A percentile compares a stretch with the other conserved stretches of the same genome.
These are phyloP conservation scores for Nakaseomyces sp. DNA, from an alignment of 1,139 yeast species.

Conservation along the genomic window DNA sequence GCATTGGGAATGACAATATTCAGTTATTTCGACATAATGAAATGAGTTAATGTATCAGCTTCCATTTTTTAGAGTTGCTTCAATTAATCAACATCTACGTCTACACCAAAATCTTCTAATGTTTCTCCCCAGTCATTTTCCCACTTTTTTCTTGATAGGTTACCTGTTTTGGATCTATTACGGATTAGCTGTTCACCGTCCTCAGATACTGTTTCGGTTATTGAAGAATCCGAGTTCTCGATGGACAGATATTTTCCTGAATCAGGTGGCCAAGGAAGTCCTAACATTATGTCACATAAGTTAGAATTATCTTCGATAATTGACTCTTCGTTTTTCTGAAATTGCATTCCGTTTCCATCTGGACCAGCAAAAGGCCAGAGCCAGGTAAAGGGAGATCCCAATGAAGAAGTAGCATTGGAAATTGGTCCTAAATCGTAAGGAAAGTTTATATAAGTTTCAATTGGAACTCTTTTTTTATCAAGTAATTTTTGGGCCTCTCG, in stretches of 20 bases:
- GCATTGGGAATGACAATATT: too few species aligned
- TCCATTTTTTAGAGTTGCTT: background rate
- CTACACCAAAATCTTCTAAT: conserved; percentile 81
- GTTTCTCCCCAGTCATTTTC: conserved; percentile 73
- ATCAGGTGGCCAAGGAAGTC: conserved; percentile 86
- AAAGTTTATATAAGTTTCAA: conserved; percentile 45
- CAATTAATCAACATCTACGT: conserved; percentile 48
- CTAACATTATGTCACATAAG: conserved; percentile 48
- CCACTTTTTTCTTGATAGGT: conserved; percentile 49
- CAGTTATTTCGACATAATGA: too few species aligned
- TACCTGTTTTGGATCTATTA: conserved; percentile 30
- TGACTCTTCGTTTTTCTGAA: conserved; percentile 43
- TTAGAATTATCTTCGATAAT: conserved; percentile 30
- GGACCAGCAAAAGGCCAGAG: conserved; percentile 60
- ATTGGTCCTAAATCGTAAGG: conserved; percentile 72
- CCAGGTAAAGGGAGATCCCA: conserved; percentile 63
- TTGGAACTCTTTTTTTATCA: conserved; percentile 11
- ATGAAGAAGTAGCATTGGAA: conserved; percentile 41
- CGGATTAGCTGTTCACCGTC: conserved; percentile 30
- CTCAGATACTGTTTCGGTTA: conserved; percentile 15
- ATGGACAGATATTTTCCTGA: conserved; percentile 37
- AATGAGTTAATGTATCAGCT: background rate
- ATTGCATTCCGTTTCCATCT: conserved; percentile 44
- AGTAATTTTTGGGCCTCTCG: conserved; percentile 13
- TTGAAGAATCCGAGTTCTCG: conserved; percentile 5